Percentiles rank a stretch among this genome's conserved stretches.
phyloP scores from a whole-genome alignment of 2,329 filamentous ascomycete genomes.

The Monilinia vaccinii-corymbosi region DNA sequence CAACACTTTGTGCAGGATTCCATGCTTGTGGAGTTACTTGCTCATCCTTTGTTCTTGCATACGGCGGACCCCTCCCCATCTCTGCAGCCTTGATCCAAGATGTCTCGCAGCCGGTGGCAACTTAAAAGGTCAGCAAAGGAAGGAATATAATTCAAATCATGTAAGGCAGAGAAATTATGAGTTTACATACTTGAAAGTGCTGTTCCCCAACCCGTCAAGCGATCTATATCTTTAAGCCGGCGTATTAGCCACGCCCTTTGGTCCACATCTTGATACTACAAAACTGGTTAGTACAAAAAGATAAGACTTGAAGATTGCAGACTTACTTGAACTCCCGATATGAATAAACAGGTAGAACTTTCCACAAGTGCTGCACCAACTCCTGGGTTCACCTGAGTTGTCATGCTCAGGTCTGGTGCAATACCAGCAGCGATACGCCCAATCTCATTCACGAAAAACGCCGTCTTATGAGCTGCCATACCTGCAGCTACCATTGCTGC shows the following conservation, averaged over 20 bases:
- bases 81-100: slow-evolving; percentile 70
- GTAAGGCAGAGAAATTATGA: not conserved
- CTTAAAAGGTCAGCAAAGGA: not conserved
- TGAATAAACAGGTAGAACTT: slow-evolving; percentile 73
- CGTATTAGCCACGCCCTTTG: slow-evolving; percentile 74
- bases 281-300: not conserved
- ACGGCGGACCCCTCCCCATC: slow-evolving; percentile 67
- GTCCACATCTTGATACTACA: slow-evolving; percentile 56
- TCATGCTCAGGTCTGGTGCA: slow-evolving; percentile 35
- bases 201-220: slow-evolving; percentile 80
- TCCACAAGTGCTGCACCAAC: slow-evolving; percentile 78
- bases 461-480: slow-evolving; percentile 65
- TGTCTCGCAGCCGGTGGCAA: slow-evolving; percentile 76
- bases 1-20: slow-evolving; percentile 43
- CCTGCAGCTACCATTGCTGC: slow-evolving; percentile 76
- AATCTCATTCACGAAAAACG: slow-evolving; percentile 60
- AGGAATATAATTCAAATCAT: not conserved
- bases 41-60: slow-evolving; percentile 42
- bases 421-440: slow-evolving; percentile 73
- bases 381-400: slow-evolving; percentile 59
- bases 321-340: slow-evolving; percentile 65
- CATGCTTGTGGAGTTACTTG: slow-evolving; percentile 33
- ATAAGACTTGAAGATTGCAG: not conserved
- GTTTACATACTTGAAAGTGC: slow-evolving; percentile 49
- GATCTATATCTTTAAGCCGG: slow-evolving; percentile 64